phyloP scores from a whole-genome alignment of 2,329 filamentous ascomycete genomes.

The Pyrenochaeta sp. region DNA sequence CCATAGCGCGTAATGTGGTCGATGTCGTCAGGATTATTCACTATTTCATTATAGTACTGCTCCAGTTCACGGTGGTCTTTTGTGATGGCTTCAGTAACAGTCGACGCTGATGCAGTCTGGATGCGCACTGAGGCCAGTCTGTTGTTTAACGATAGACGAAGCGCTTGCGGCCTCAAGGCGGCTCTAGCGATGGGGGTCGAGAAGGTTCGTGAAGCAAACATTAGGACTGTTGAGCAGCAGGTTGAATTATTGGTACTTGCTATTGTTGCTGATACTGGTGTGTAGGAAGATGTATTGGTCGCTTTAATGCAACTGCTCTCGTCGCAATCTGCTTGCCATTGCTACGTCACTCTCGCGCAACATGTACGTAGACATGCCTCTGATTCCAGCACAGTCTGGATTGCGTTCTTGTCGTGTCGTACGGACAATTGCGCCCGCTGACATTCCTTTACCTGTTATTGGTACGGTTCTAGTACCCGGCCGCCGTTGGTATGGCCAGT shows the following conservation, averaged over 20 bases:
- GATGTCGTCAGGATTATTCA: conserved; percentile 46
- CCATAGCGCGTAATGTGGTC: conserved; percentile 57
- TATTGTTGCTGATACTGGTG: not conserved
- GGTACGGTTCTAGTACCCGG: not conserved
- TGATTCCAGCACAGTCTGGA: not conserved
- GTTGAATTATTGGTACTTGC: not conserved
- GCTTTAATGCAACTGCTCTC: not conserved
- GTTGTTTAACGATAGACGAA: not conserved
- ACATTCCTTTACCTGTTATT: not conserved
- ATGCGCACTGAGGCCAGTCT: conserved; percentile 8
- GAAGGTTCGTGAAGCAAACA: conserved; percentile 16
- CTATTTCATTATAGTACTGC: conserved; percentile 55
- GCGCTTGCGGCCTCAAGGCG: conserved; percentile 11
- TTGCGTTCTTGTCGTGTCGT: not conserved
- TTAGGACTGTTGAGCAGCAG: not conserved
- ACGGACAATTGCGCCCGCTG: not conserved
- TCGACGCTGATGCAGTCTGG: conserved; percentile 2
- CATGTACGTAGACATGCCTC: not conserved
- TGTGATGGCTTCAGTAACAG: conserved; percentile 51
- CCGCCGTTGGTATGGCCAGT: not conserved
- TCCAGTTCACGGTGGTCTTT: conserved; percentile 54
- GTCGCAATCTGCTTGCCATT: not conserved
- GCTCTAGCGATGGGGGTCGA: conserved; percentile 12
- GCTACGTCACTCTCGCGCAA: conserved; percentile 13
- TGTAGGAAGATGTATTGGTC: not conserved